Percentiles rank a stretch among this genome's conserved stretches.
phyloP scores from a whole-genome alignment of 2,329 filamentous ascomycete genomes.

The Aspergillus uvarum region DNA sequence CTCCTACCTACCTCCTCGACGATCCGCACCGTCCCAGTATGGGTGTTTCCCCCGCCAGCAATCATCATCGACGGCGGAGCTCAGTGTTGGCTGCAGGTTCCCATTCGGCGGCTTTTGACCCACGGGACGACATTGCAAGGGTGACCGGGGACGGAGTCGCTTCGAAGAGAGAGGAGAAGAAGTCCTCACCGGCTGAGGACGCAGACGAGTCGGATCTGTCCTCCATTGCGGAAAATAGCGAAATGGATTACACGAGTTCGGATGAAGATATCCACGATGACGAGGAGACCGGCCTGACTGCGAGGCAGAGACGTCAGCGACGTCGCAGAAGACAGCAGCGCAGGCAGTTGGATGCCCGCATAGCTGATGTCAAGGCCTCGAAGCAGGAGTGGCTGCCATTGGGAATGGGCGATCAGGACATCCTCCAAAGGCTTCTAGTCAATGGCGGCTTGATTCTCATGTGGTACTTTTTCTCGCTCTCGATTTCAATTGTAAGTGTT shows the following conservation, averaged over 20 bases:
- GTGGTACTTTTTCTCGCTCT: conserved; percentile 92
- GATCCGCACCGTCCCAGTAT: conserved; percentile 24
- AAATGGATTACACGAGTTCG: conserved; percentile 59
- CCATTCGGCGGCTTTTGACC: conserved; percentile 33
- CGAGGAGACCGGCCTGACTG: conserved; percentile 84
- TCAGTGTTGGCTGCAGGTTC: conserved; percentile 44
- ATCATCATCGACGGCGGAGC: conserved; percentile 41
- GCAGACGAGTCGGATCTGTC: conserved; percentile 43
- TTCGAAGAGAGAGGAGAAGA: conserved; percentile 37
- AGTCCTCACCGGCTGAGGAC: conserved; percentile 35
- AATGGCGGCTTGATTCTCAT: conserved; percentile 80
- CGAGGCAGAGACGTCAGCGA: conserved; percentile 64
- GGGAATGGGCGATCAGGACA: conserved; percentile 68
- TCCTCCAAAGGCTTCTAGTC: conserved; percentile 67
- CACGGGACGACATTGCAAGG: conserved; percentile 32
- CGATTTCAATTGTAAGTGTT: conserved; percentile 78
- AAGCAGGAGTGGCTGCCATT: conserved; percentile 62
- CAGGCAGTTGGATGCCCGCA: conserved; percentile 67
- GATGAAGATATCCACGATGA: conserved; percentile 78
- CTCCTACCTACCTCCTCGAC: not conserved
- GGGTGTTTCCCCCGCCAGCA: conserved; percentile 34
- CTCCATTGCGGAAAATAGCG: conserved; percentile 49
- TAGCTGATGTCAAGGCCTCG: conserved; percentile 62
- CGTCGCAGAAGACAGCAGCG: conserved; percentile 67
- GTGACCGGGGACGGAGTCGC: conserved; percentile 23